Evolutionary conservation across 1,284 basidiomycete genomes (phyloP).

Genomic region (Apiotrichum laibachii): DNA sequence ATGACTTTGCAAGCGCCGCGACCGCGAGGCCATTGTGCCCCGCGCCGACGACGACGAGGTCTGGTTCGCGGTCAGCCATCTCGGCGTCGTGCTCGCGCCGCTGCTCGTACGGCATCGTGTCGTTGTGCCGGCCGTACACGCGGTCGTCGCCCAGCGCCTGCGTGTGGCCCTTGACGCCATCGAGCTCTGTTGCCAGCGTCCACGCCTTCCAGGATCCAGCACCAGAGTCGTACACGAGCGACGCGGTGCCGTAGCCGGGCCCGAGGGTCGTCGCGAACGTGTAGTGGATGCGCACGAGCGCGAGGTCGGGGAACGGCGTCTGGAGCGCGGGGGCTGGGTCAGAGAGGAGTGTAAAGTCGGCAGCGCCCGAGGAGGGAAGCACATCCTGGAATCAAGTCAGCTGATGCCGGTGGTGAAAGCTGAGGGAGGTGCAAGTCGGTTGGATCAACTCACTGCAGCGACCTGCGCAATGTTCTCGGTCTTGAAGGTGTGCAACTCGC

Average conservation of each 20-base stretch:
- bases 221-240: constrained; percentile 56
- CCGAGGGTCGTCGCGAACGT: constrained; percentile 60
- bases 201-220: constrained; percentile 61
- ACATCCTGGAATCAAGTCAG: constrained; percentile 30
- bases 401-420: no score
- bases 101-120: constrained; percentile 22
- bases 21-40: constrained; percentile 65
- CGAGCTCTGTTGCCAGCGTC: constrained; percentile 60
- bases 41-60: constrained; percentile 54
- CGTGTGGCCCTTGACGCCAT: constrained; percentile 58
- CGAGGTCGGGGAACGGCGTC: constrained; percentile 59
- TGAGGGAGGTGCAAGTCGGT: no score
- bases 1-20: constrained; percentile 60
- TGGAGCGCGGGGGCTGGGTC: constrained; percentile 44
- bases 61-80: constrained; percentile 45
- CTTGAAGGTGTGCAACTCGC: constrained; percentile 36
- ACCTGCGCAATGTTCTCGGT: constrained; percentile 32
- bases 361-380: constrained; percentile 51
- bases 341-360: constrained; percentile 52
- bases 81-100: constrained; percentile 47
- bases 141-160: constrained; percentile 54
- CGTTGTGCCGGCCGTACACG: constrained; percentile 34
- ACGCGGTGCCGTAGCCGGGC: constrained; percentile 56
- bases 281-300: constrained; percentile 61
- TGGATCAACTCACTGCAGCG: constrained; percentile 16